A percentile compares a stretch with the other conserved stretches of the same genome.
Evolutionary conservation across 257 asterid genomes (phyloP).

Genomic region (Anisodus acutangulus): DNA sequence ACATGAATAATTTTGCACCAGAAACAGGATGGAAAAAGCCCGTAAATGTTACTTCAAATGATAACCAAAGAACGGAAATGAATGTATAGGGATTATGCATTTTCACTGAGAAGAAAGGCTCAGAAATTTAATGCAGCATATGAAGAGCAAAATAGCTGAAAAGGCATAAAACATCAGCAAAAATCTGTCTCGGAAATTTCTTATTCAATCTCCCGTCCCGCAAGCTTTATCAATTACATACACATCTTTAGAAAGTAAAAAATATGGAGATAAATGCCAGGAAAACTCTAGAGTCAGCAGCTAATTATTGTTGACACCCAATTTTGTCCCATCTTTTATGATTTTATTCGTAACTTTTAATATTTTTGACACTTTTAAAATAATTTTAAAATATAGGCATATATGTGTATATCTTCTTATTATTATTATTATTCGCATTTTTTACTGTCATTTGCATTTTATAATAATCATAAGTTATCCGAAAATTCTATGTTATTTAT

Average conservation of each 20-base stretch:
- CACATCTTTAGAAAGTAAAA: neutral
- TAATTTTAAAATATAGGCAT: too few relatives aligned
- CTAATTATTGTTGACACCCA: too few relatives aligned
- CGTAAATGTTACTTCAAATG: neutral
- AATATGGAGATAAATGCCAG: neutral
- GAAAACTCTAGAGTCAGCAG: neutral
- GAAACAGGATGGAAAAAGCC: neutral
- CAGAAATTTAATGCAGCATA: neutral
- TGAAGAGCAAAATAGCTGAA: neutral
- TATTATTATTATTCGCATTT: too few relatives aligned
- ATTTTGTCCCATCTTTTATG: too few relatives aligned
- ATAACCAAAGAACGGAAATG: neutral
- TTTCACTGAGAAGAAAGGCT: neutral
- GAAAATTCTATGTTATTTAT: too few relatives aligned
- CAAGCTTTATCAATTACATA: neutral
- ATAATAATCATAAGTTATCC: too few relatives aligned
- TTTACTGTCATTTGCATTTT: too few relatives aligned
- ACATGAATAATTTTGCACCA: constrained; percentile 3
- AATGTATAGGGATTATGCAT: neutral
- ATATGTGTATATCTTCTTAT: too few relatives aligned
- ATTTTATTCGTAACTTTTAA: too few relatives aligned
- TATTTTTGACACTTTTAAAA: too few relatives aligned
- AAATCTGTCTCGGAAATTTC: neutral
- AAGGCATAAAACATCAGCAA: neutral
- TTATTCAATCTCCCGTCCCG: neutral